Conservation (phyloP, 352 stramenopile genomes). For the Globisporangium solare region DNA sequence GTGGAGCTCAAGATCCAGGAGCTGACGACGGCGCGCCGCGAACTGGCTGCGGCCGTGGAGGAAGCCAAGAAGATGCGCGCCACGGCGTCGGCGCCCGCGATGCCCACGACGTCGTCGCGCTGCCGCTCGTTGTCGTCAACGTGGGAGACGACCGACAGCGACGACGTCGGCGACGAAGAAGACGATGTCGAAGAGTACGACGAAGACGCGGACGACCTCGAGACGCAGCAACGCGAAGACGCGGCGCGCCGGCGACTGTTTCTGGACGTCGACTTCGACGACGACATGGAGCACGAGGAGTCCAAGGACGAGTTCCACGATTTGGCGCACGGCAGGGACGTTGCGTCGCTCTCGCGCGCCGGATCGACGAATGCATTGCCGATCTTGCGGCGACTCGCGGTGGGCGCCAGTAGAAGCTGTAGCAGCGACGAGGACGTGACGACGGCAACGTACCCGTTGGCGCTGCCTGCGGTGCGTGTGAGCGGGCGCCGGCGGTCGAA, state of each 20-base stretch:
- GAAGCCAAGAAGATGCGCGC: conserved; percentile 17
- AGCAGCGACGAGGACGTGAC: conserved; percentile 1
- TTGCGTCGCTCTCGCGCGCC: conserved; percentile 10
- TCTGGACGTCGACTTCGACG: conserved; percentile 23
- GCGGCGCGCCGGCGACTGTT: conserved; percentile 7
- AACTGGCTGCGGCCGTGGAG: conserved; percentile 9
- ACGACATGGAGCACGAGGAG: conserved; percentile 35
- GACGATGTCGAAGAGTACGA: conserved; percentile 23
- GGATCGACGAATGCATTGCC: conserved; percentile 11
- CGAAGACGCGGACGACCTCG: conserved; percentile 16
- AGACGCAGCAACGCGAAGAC: not conserved
- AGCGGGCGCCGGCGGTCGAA: conserved; percentile 27
- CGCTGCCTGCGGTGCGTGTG: conserved; percentile 11
- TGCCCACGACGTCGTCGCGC: conserved; percentile 18
- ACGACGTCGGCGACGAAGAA: conserved; percentile 26
- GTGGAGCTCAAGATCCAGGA: conserved; percentile 12
- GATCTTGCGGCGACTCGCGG: conserved; percentile 5
- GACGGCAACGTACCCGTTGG: conserved; percentile 11
- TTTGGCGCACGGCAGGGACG: conserved; percentile 6
- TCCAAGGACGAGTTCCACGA: conserved; percentile 10
- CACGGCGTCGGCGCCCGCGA: conserved; percentile 8
- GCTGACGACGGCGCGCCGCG: conserved; percentile 8
- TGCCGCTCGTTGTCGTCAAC: conserved; percentile 60
- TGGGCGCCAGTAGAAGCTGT: not conserved
- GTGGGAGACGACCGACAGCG: conserved; percentile 50